These are phyloP conservation scores for Eremomyces bilateralis DNA, from an alignment of 495 filamentous ascomycete species.

Conservation along the genomic window DNA sequence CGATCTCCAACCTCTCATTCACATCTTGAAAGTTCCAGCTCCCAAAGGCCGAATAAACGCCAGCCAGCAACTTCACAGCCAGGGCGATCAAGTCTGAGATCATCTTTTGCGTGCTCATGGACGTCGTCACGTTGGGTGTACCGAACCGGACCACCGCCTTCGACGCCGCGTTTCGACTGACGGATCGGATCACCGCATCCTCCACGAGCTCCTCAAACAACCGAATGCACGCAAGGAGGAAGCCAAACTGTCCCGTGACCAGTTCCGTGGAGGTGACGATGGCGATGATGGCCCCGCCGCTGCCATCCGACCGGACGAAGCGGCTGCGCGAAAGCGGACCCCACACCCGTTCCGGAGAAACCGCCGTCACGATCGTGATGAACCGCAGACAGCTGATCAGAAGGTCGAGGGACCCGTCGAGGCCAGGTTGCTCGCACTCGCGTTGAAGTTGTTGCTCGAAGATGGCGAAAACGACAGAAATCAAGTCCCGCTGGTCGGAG, in stretches of 20 bases:
- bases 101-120: constrained; percentile 52
- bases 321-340: constrained; percentile 62
- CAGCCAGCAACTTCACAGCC: constrained; percentile 48
- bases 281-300: constrained; percentile 47
- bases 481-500: constrained; percentile 32
- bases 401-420: constrained; percentile 31
- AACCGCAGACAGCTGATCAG: constrained; percentile 62
- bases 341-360: constrained; percentile 73
- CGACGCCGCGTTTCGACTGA: too few relatives aligned
- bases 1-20: constrained; percentile 41
- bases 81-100: constrained; percentile 47
- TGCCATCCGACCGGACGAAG: constrained; percentile 49
- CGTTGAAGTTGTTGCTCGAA: constrained; percentile 56
- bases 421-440: constrained; percentile 29
- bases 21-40: constrained; percentile 61
- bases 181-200: constrained; percentile 46
- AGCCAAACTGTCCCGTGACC: constrained; percentile 48
- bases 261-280: constrained; percentile 60
- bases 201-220: constrained; percentile 58
- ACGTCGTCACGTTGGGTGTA: constrained; percentile 33
- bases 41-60: constrained; percentile 59
- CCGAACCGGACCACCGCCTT: constrained; percentile 37
- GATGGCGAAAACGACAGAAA: constrained; percentile 60
- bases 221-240: constrained; percentile 46
- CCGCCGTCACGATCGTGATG: constrained; percentile 39